Conservation (phyloP, 176 grass and related monocot species). For the Miscanthus lutarioriparius region DNA sequence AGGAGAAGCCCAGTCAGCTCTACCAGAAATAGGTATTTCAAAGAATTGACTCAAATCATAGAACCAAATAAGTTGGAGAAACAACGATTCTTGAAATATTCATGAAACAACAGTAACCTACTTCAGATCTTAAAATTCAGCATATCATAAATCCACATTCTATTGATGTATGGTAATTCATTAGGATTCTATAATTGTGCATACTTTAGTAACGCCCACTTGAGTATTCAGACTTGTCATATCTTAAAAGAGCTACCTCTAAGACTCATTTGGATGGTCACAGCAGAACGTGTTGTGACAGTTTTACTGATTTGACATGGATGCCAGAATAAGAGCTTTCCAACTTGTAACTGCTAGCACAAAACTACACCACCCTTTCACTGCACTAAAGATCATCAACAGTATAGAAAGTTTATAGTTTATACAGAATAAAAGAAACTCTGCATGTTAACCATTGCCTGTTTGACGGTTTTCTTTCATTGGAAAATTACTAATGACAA, state of each 20-base stretch:
- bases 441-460: too few species aligned
- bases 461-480: too few species aligned
- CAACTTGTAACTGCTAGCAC: not conserved
- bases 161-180: not conserved
- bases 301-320: not conserved
- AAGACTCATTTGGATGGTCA: constrained; percentile 1
- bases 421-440: too few species aligned
- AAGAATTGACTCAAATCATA: not conserved
- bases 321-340: not conserved
- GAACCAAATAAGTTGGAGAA: not conserved
- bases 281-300: not conserved
- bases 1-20: not conserved
- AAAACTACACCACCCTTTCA: not conserved
- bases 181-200: not conserved
- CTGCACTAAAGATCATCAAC: not conserved
- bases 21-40: not conserved
- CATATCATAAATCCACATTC: not conserved
- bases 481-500: too few species aligned
- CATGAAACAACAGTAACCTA: not conserved
- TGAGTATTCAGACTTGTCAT: not conserved
- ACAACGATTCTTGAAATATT: not conserved
- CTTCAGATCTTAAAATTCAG: constrained; percentile 5
- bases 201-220: not conserved
- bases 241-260: not conserved
- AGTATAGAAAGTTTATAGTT: not conserved